Evolutionary conservation across 1,139 yeast genomes (phyloP).

Genomic region (Suhomyces anneliseae): DNA sequence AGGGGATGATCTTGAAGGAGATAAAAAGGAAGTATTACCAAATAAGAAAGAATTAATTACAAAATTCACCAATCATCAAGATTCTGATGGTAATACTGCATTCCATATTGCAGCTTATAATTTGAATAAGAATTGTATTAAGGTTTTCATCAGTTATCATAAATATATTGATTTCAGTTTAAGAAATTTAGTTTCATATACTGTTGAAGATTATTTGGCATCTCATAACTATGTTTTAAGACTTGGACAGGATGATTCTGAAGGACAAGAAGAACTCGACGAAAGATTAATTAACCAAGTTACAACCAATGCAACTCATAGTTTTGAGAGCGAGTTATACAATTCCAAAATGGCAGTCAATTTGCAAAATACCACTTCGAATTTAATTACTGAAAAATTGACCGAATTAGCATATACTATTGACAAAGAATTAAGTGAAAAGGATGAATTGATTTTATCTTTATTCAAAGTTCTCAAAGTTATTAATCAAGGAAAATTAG

Average conservation of each 20-base stretch:
- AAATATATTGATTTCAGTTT: constrained; percentile 63
- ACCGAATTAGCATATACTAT: constrained; percentile 41
- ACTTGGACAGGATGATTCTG: constrained; percentile 17
- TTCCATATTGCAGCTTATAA: constrained; percentile 78
- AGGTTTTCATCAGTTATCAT: constrained; percentile 68
- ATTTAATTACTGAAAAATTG: constrained; percentile 40
- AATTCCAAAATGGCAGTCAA: constrained; percentile 40
- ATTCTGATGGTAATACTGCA: constrained; percentile 84
- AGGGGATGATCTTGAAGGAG: constrained; percentile 9
- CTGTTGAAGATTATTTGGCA: constrained; percentile 71
- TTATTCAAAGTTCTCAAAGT: constrained; percentile 30
- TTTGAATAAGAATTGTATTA: constrained; percentile 72
- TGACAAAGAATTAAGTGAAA: constrained; percentile 41
- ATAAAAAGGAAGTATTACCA: constrained; percentile 6
- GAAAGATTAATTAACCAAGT: constrained; percentile 9
- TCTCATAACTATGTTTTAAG: constrained; percentile 37
- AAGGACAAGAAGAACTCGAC: constrained; percentile 11
- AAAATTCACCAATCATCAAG: constrained; percentile 78
- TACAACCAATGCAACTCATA: constrained; percentile 21
- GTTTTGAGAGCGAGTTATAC: constrained; percentile 42
- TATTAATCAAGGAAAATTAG: constrained; percentile 30
- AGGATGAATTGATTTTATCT: constrained; percentile 36
- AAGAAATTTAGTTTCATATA: constrained; percentile 67
- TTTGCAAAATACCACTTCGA: constrained; percentile 36
- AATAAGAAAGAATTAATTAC: constrained; percentile 41